Evolutionary conservation across 768 basidiomycete species (phyloP), one percentile per base, ranked within the genome.

Genomic region (Tricholoma sp.): DNA sequence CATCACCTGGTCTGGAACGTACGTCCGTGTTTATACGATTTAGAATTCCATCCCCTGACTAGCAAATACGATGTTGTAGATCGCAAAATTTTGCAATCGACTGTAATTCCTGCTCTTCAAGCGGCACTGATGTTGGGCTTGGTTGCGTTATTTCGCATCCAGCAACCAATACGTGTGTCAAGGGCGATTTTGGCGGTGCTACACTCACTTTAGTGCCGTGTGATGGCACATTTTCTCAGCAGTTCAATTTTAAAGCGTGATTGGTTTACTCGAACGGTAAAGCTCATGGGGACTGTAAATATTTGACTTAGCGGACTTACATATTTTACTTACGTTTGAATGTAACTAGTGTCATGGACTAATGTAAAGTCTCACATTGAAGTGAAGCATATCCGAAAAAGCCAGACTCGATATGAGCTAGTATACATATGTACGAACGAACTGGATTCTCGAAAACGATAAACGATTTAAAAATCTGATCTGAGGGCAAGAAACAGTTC

Each of bases 131-230:
- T 18, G 29, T 34, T 1, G 50, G 56, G n/a, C n/a, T 31, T 4
- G 33, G 33, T 13, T 57, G 56, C n/a, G 42, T 45, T 12, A 45
- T 57, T 33, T 44, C 36, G 17, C 50, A 57, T 32, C 33, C 37
- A 13, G 56, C 50, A 4, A 52, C 50, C 7, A 17, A 29, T 11
- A 57, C 50, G 33, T 57, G 56, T 52, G 50, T 57, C 0, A 52
- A 41, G 6, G 56, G 56, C 41, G 36, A 37, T 41, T 18, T 17
- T n/a, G 50, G 34, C n/a, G 50, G 44, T 12, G 39, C 33, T 41
- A 57, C 50, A 6, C 41, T 57, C 31, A 5, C 29, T 13, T 36
- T 57, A 20, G 33, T 32, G 6, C 12, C 50, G 4, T 57, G 56
- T 45, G 44, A 57, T 45, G 50, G 50, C 28, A 51, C 56, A 4